Evolutionary conservation across 2,329 filamentous ascomycete genomes (phyloP).

Genomic region (Aspergillus pseudotamarii): DNA sequence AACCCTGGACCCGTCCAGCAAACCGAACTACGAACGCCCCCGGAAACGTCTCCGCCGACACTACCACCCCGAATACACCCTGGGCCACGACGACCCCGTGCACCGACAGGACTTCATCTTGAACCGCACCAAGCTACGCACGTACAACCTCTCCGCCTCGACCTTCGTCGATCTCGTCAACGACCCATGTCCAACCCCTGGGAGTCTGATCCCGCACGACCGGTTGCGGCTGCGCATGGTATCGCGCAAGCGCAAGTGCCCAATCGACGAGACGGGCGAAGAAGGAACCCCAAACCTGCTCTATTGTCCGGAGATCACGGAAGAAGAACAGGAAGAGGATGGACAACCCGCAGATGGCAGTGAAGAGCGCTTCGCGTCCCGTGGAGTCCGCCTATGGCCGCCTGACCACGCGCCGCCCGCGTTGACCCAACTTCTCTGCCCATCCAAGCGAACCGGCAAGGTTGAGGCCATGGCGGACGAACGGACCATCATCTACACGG

Average conservation of each 20-base stretch:
- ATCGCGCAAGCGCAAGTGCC: slow-evolving; percentile 45
- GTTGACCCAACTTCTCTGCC: slow-evolving; percentile 43
- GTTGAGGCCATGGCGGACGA: slow-evolving; percentile 43
- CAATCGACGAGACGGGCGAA: slow-evolving; percentile 37
- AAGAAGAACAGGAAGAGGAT: slow-evolving; percentile 23
- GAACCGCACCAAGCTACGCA: slow-evolving; percentile 47
- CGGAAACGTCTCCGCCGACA: slow-evolving; percentile 41
- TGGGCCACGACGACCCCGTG: slow-evolving; percentile 21
- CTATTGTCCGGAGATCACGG: slow-evolving; percentile 30
- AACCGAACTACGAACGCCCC: slow-evolving; percentile 39
- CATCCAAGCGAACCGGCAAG: slow-evolving; percentile 34
- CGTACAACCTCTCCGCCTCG: slow-evolving; percentile 44
- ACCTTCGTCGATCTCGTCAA: slow-evolving; percentile 49
- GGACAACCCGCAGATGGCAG: slow-evolving; percentile 33
- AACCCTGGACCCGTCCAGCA: slow-evolving; percentile 28
- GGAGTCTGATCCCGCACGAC: slow-evolving; percentile 35
- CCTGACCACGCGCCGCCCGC: slow-evolving; percentile 41
- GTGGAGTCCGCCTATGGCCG: slow-evolving; percentile 47
- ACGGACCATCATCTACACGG: slow-evolving; percentile 44
- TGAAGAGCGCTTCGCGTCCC: slow-evolving; percentile 43
- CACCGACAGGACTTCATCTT: slow-evolving; percentile 45
- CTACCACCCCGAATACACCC: slow-evolving; percentile 45
- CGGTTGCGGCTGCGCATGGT: slow-evolving; percentile 46
- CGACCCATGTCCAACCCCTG: slow-evolving; percentile 34
- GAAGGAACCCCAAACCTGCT: slow-evolving; percentile 29